Conservation (phyloP, 345 rosid species). For the Pugionium dolabratum region DNA sequence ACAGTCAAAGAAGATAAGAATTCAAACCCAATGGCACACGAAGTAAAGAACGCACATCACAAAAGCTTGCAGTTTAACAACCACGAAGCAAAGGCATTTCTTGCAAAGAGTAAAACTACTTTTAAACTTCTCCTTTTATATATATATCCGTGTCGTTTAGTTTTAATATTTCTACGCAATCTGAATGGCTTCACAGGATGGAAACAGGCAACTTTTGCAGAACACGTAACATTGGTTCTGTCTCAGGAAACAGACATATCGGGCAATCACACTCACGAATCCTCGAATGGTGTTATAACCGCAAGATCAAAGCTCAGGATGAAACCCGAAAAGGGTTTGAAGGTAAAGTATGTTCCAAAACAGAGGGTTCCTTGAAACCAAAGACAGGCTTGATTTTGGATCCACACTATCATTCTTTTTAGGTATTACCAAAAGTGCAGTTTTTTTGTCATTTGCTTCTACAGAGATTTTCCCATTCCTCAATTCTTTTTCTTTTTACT, state of each 20-base stretch:
- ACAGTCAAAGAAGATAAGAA: slow-evolving; percentile 28
- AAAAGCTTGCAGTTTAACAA: slow-evolving; percentile 51
- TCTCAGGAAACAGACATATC: slow-evolving; percentile 46
- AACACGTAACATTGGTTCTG: slow-evolving; percentile 70
- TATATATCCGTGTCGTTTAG: not conserved
- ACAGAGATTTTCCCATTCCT: slow-evolving; percentile 28
- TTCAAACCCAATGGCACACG: not conserved
- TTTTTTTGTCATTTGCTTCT: slow-evolving; percentile 25
- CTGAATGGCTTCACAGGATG: slow-evolving; percentile 58
- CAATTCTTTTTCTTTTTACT: slow-evolving; percentile 1
- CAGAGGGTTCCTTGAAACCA: slow-evolving; percentile 43
- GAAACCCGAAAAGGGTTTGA: slow-evolving; percentile 65
- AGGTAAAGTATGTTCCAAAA: slow-evolving; percentile 79
- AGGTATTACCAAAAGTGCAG: slow-evolving; percentile 42
- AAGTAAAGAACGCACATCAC: slow-evolving; percentile 27
- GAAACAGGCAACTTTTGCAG: slow-evolving; percentile 68
- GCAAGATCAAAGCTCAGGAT: slow-evolving; percentile 47
- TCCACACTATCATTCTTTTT: slow-evolving; percentile 34
- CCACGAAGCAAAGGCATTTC: slow-evolving; percentile 70
- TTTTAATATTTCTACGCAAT: not conserved
- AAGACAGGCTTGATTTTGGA: slow-evolving; percentile 22
- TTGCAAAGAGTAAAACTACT: slow-evolving; percentile 61
- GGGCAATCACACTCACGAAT: slow-evolving; percentile 39
- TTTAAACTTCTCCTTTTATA: not conserved
- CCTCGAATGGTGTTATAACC: slow-evolving; percentile 21